Base-by-base conservation (phyloP, 495 filamentous ascomycete genomes). In the Podospora anserina region DNA sequence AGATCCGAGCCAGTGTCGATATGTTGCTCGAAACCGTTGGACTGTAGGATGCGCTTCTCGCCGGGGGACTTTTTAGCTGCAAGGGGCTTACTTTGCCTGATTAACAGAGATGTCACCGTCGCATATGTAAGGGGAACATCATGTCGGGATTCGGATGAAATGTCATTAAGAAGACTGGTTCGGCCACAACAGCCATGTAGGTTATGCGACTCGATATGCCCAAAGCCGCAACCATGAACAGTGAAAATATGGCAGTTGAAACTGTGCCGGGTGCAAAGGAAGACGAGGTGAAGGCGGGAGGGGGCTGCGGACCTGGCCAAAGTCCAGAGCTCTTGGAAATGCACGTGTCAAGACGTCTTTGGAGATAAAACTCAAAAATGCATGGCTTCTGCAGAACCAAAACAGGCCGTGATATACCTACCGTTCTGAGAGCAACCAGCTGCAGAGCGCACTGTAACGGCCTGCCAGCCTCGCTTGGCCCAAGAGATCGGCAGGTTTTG, bases 391-490 rank as follows among this genome's bases (percentile, higher is more conserved):
- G 58, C 58, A 53, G 39, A 34, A 53, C 15, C 39, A 1, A 64
- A 65, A 27, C 49, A 27, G 28, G 34, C 66, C 18, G 19, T 49
- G 66, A 63, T 54, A 30, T 49, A 54, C 34, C 66, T 63, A 39
- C 59, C 49, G 44, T 5, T 60, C 59, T 60, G 16, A 61, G 55
- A 66, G 55, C 18, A 49, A 13, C 9, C 39, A 49, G 7, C 39
- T 49, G 39, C 39, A 49, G 39, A 49, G 39, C 61, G 11, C 32
- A 32, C 49, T 32, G 28, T 32, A 49, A 63, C 32, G 32, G 19
- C 27, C 15, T 26, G 61, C 4, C 28, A 39, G 15, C 28, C 32
- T n/a, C 32, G 32, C 61, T 49, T 49, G 39, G 39, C 39, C 18
- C 13, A 49, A 6, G 13, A 49, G 39, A 49, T 49, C 39, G 18